A percentile compares a stretch with the other conserved stretches of the same genome.
These are phyloP conservation scores for Aspergillus cristatus DNA, from an alignment of 495 filamentous ascomycete species.

Conservation along the genomic window DNA sequence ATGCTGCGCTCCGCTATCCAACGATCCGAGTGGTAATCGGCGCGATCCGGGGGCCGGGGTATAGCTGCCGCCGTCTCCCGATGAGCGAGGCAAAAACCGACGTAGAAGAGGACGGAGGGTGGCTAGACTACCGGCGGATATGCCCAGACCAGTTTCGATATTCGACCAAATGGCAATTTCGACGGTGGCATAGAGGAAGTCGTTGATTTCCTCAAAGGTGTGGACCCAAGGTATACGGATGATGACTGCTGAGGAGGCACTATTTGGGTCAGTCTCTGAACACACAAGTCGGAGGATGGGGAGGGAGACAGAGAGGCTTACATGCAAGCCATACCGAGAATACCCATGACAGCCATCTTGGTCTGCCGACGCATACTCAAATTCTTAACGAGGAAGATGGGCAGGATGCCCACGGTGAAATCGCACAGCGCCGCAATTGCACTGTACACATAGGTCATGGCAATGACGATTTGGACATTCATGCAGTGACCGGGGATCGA, in stretches of 20 bases:
- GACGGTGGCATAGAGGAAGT: constrained; percentile 35
- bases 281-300: too few relatives aligned
- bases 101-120: constrained; percentile 39
- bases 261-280: constrained; percentile 3
- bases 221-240: constrained; percentile 31
- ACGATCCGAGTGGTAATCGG: constrained; percentile 16
- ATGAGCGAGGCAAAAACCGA: constrained; percentile 19
- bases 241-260: constrained; percentile 33
- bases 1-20: constrained; percentile 13
- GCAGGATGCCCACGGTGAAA: constrained; percentile 33
- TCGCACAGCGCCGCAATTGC: constrained; percentile 30
- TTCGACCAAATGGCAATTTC: constrained; percentile 38
- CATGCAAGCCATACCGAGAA: constrained; percentile 38
- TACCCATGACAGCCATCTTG: constrained; percentile 30
- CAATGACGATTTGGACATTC: constrained; percentile 23
- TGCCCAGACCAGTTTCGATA: constrained; percentile 36
- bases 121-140: constrained; percentile 38
- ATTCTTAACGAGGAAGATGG: constrained; percentile 28
- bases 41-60: constrained; percentile 13
- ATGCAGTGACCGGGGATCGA: constrained; percentile 28
- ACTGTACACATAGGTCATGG: constrained; percentile 36
- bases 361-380: constrained; percentile 29
- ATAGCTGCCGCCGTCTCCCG: constrained; percentile 15
- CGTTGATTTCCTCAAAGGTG: constrained; percentile 21
- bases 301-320: constrained; percentile 11